phyloP scores from a whole-genome alignment of 177 flowering plant species.

The Vitis hybrid region DNA sequence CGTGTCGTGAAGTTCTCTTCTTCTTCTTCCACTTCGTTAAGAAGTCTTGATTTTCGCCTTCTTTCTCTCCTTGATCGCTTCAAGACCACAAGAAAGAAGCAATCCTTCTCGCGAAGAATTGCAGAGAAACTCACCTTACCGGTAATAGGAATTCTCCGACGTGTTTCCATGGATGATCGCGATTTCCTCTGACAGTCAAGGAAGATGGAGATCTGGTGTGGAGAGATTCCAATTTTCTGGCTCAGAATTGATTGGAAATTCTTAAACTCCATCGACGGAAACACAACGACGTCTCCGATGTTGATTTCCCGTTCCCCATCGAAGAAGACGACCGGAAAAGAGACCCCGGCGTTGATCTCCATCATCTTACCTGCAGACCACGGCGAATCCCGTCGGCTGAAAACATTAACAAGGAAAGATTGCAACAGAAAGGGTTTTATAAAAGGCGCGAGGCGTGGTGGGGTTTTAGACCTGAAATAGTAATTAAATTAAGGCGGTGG shows the following conservation, averaged over 20 bases:
- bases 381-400: neutral
- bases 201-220: slow-evolving; percentile 54
- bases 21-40: neutral
- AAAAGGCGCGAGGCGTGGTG: neutral
- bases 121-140: slow-evolving; percentile 39
- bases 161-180: slow-evolving; percentile 1
- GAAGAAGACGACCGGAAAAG: slow-evolving; percentile 54
- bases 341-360: slow-evolving; percentile 6
- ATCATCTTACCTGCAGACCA: slow-evolving; percentile 13
- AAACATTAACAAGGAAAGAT: neutral
- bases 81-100: slow-evolving; percentile 40
- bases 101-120: slow-evolving; percentile 24
- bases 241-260: slow-evolving; percentile 34
- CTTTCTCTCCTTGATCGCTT: slow-evolving; percentile 39
- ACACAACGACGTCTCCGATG: slow-evolving; percentile 39
- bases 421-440: slow-evolving; percentile 16
- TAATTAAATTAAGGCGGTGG: slow-evolving; percentile 27
- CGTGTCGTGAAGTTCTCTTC: slow-evolving; percentile 2
- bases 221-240: slow-evolving; percentile 49
- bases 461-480: slow-evolving; percentile 10
- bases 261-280: slow-evolving; percentile 34
- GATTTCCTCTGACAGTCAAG: slow-evolving; percentile 21
- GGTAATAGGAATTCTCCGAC: slow-evolving; percentile 33
- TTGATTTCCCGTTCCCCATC: slow-evolving; percentile 57
- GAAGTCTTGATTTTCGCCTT: slow-evolving; percentile 11